These are phyloP conservation scores for Cercospora sojina DNA, from an alignment of 2,329 filamentous ascomycete species.

Conservation along the genomic window DNA sequence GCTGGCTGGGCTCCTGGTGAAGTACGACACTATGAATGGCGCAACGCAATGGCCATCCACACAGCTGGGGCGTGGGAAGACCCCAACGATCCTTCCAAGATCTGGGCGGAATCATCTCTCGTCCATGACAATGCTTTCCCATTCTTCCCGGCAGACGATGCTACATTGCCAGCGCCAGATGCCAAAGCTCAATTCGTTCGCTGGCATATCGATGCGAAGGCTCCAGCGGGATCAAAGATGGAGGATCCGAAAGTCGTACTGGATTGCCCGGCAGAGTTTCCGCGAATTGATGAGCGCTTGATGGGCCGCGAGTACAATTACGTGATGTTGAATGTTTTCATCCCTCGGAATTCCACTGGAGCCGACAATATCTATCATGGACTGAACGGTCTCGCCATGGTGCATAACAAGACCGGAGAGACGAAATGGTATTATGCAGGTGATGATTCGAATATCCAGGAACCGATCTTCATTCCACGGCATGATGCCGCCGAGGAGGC, in stretches of 20 bases:
- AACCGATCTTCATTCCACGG: slow-evolving; percentile 55
- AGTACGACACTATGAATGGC: slow-evolving; percentile 22
- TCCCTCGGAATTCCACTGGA: slow-evolving; percentile 36
- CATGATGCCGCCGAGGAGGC: slow-evolving; percentile 46
- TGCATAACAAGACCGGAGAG: slow-evolving; percentile 28
- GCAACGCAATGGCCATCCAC: slow-evolving; percentile 44
- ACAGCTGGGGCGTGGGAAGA: slow-evolving; percentile 47
- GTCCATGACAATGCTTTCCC: slow-evolving; percentile 48
- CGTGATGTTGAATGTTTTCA: slow-evolving; percentile 45
- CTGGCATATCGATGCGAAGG: slow-evolving; percentile 43
- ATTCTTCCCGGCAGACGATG: slow-evolving; percentile 44
- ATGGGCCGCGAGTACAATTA: slow-evolving; percentile 42
- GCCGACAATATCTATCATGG: slow-evolving; percentile 35
- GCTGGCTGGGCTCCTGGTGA: slow-evolving; percentile 24
- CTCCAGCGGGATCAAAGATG: slow-evolving; percentile 31
- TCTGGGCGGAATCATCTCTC: slow-evolving; percentile 42
- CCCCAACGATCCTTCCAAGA: slow-evolving; percentile 30
- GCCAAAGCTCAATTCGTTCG: slow-evolving; percentile 46
- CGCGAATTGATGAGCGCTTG: slow-evolving; percentile 48
- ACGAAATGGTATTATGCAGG: slow-evolving; percentile 41
- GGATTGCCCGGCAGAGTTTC: slow-evolving; percentile 47
- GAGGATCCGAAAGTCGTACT: slow-evolving; percentile 37
- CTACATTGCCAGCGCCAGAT: slow-evolving; percentile 34
- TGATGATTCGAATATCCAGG: slow-evolving; percentile 50
- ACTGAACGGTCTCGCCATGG: slow-evolving; percentile 24